Percentiles rank a stretch among this genome's conserved stretches.
Conservation (phyloP, 805 yeast species). For the Cyberlindnera petersonii region DNA sequence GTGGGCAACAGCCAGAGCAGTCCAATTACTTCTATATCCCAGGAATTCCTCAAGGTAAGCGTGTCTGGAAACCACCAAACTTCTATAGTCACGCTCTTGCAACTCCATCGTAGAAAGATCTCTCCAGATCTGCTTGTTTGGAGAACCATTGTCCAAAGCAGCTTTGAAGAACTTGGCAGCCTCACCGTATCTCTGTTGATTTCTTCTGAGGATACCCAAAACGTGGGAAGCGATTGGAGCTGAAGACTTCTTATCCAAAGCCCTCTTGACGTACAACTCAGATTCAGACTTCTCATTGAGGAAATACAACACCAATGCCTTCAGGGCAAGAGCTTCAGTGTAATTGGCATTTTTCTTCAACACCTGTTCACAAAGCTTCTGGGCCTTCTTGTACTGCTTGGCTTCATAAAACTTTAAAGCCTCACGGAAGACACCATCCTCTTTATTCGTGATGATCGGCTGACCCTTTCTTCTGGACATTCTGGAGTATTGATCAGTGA, state of each 20-base stretch:
- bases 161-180: conserved; percentile 76
- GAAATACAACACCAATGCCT: conserved; percentile 66
- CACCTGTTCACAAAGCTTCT: conserved; percentile 69
- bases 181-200: conserved; percentile 62
- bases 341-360: conserved; percentile 72
- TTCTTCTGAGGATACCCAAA: conserved; percentile 77
- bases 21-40: conserved; percentile 89
- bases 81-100: conserved; percentile 71
- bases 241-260: conserved; percentile 51
- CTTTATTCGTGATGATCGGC: conserved; percentile 44
- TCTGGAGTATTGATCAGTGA: neutral
- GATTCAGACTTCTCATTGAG: conserved; percentile 62
- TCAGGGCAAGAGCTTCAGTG: conserved; percentile 79
- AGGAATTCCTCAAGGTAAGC: conserved; percentile 66
- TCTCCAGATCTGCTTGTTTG: conserved; percentile 72
- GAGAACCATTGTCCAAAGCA: conserved; percentile 73
- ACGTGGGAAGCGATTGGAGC: conserved; percentile 80
- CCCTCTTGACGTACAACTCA: conserved; percentile 54
- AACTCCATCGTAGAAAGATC: conserved; percentile 79
- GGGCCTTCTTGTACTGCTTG: conserved; percentile 82
- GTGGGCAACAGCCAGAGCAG: conserved; percentile 80
- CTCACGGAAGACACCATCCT: conserved; percentile 70
- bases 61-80: conserved; percentile 59
- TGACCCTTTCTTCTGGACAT: conserved; percentile 26
- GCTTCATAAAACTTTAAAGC: conserved; percentile 80